Conservation (phyloP, 2,329 filamentous ascomycete species). For the Colletotrichum camelliae region DNA sequence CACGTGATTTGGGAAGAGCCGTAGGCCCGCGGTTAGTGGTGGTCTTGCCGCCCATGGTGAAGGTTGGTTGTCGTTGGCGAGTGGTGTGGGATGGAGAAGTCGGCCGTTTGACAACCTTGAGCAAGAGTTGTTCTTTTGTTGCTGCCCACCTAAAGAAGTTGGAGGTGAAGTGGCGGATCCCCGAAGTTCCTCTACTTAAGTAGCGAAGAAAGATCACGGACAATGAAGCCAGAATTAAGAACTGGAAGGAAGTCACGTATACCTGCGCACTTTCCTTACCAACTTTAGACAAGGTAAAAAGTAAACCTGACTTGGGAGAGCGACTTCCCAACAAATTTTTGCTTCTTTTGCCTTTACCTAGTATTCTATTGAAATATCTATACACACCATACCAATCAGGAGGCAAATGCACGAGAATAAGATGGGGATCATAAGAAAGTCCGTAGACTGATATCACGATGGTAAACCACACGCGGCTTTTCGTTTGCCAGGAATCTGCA, state of each 20-base stretch:
- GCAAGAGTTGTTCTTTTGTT: not conserved
- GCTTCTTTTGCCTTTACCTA: not conserved
- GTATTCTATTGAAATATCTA: not conserved
- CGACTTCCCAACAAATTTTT: too few species aligned
- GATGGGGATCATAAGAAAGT: not conserved
- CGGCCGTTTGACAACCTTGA: not conserved
- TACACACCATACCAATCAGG: too few species aligned
- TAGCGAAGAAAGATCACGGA: not conserved
- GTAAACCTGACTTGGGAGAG: too few species aligned
- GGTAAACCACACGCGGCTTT: not conserved
- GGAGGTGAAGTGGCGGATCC: not conserved
- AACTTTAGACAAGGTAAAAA: fast-evolving
- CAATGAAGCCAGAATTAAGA: not conserved
- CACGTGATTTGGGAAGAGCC: conserved; percentile 46
- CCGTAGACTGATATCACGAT: not conserved
- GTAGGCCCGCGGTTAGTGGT: conserved; percentile 39
- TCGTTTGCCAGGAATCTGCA: too few species aligned
- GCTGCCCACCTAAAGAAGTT: fast-evolving
- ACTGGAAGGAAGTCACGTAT: not conserved
- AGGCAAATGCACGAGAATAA: too few species aligned
- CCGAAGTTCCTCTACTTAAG: not conserved
- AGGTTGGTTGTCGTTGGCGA: not conserved
- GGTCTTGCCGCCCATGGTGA: conserved; percentile 17
- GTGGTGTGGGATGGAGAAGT: not conserved
- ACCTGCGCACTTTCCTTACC: not conserved